Evolutionary conservation across 106 monocot genomes (phyloP).

Genomic region (Phalaenopsis aphrodite): DNA sequence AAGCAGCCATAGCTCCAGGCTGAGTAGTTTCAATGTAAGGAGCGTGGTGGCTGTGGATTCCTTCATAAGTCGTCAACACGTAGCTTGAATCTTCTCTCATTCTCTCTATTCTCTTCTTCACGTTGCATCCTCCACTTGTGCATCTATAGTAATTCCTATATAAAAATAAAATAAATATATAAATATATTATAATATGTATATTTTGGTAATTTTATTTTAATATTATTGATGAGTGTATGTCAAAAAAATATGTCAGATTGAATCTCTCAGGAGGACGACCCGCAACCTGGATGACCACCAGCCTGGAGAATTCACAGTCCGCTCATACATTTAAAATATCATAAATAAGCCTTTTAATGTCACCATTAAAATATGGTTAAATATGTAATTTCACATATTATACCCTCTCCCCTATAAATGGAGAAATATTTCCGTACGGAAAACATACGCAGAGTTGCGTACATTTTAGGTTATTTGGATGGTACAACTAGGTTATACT

Average conservation of each 20-base stretch:
- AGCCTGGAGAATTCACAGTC: neutral
- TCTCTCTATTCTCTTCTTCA: constrained; percentile 36
- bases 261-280: too few species aligned
- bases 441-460: too few species aligned
- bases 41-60: constrained; percentile 17
- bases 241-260: neutral
- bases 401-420: neutral
- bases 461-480: too few species aligned
- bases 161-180: too few species aligned
- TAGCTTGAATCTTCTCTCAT: constrained; percentile 23
- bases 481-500: too few species aligned
- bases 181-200: too few species aligned
- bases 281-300: too few species aligned
- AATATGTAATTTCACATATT: neutral
- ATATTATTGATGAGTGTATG: neutral
- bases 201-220: too few species aligned
- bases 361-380: neutral
- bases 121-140: constrained; percentile 19
- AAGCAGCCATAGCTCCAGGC: neutral
- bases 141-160: constrained; percentile 27
- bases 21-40: neutral
- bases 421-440: neutral
- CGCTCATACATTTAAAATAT: neutral
- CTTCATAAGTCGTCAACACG: constrained; percentile 30
- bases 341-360: neutral